phyloP scores from a whole-genome alignment of 2,329 filamentous ascomycete species.

The Cylindrodendrum hubeiense region DNA sequence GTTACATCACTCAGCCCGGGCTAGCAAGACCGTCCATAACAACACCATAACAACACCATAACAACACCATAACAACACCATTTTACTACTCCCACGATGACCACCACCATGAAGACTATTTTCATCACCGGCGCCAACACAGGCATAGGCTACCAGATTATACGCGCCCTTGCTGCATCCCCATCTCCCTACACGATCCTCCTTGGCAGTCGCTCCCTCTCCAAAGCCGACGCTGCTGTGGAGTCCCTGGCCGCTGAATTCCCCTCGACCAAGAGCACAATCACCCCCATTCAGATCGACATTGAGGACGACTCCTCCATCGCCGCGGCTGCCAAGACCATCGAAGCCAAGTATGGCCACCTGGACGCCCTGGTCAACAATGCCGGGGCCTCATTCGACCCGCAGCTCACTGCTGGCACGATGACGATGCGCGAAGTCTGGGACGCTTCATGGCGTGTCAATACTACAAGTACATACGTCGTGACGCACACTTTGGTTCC shows the following conservation, averaged over 20 bases:
- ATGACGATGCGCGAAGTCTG: conserved; percentile 53
- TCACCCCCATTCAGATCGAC: conserved; percentile 33
- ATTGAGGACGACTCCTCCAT: conserved; percentile 34
- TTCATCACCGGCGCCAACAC: conserved; percentile 40
- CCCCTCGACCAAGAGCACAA: neutral
- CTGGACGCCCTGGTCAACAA: conserved; percentile 49
- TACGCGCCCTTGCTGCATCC: conserved; percentile 36
- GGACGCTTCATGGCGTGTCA: conserved; percentile 59
- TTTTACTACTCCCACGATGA: neutral
- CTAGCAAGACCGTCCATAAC: too few relatives aligned
- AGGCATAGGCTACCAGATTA: conserved; percentile 44
- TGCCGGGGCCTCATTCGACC: conserved; percentile 54
- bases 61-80: neutral
- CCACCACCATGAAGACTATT: conserved; percentile 1
- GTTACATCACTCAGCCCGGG: too few relatives aligned
- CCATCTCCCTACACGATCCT: conserved; percentile 40
- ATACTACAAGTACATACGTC: conserved; percentile 58
- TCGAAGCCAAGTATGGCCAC: conserved; percentile 29
- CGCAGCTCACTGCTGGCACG: conserved; percentile 36
- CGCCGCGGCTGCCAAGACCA: conserved; percentile 23
- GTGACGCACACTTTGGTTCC: conserved; percentile 53
- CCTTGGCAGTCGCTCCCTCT: conserved; percentile 41
- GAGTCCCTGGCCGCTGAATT: neutral
- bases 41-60: neutral
- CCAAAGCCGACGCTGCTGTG: conserved; percentile 39